Evolutionary conservation across 2,329 filamentous ascomycete genomes (phyloP), one percentile per base, ranked within the genome.

Genomic region (Macrophomina tecta): DNA sequence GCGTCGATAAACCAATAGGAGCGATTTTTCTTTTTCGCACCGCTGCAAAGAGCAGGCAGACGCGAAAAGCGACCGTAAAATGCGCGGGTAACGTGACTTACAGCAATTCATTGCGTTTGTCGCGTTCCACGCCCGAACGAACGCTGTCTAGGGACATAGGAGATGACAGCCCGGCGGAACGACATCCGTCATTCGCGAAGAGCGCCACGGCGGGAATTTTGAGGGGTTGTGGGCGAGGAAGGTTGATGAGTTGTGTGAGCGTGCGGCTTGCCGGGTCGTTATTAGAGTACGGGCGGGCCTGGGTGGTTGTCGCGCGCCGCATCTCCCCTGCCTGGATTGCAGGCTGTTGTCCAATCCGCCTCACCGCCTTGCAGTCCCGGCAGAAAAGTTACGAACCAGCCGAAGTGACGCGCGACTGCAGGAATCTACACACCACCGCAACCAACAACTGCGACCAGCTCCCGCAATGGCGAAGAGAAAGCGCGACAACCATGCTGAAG

Each of bases 111-210:
- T 78, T 77, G 74, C 75, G 74, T 73, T 79, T 80, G 74, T 75
- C 75, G 72, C 72, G 71, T 71, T 76, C 71, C 72, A 74, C 72
- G 71, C 74, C 78, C 78, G 80, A 76, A 75, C 79, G 78, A 73
- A 78, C 73, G 71, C 75, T 76, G 76, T 80, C 78, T 76, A 82
- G 75, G 76, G 81, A 83, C 82, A 84, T 84, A 79, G 79, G 80
- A 81, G 72, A 70, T 72, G 73, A 70, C 72, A 73, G 72, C 68
- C 73, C 70, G 75, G 71, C 73, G 72, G 77, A 77, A 76, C 80
- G 76, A 81, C 81, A 83, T 83, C 81, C 79, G 82, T 81, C 78
- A 77, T 80, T 77, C 77, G 78, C 76, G 73, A 76, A 74, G 75
- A 77, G 72, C 74, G 77, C 76, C 77, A 76, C 75, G 71, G 72